These are phyloP conservation scores for Fragaria iinumae DNA, from an alignment of 306 rosid genomes.

Conservation along the genomic window DNA sequence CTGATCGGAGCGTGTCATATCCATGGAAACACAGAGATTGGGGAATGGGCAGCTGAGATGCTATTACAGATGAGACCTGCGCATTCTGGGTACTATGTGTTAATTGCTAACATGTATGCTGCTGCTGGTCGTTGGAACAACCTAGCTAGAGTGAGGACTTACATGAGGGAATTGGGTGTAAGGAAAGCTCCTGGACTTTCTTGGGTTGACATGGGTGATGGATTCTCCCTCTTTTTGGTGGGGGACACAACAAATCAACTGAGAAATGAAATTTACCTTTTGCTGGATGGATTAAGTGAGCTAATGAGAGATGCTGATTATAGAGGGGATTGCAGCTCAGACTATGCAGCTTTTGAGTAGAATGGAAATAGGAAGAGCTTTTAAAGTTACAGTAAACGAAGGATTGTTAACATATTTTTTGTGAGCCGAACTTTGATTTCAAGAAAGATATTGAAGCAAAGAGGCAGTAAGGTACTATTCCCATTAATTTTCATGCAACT, in stretches of 20 bases:
- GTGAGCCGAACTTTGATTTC: conserved; percentile 95
- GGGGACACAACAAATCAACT: conserved; percentile 62
- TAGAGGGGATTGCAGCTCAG: conserved; percentile 36
- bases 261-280: conserved; percentile 38
- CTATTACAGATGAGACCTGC: conserved; percentile 69
- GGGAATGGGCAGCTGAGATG: conserved; percentile 90
- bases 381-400: conserved; percentile 6
- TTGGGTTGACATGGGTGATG: conserved; percentile 67
- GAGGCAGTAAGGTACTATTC: conserved; percentile 63
- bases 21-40: conserved; percentile 57
- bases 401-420: not conserved
- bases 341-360: conserved; percentile 29
- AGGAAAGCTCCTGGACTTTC: conserved; percentile 75
- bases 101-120: conserved; percentile 91
- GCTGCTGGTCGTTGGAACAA: conserved; percentile 75
- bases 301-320: conserved; percentile 57
- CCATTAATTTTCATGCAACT: not conserved
- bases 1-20: conserved; percentile 75
- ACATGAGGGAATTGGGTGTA: conserved; percentile 77
- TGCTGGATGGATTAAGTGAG: conserved; percentile 67
- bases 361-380: conserved; percentile 25
- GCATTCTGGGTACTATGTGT: conserved; percentile 76
- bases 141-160: conserved; percentile 69
- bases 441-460: conserved; percentile 88
- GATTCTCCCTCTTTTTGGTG: conserved; percentile 55